These are phyloP conservation scores for Gilbertella persicaria DNA, from an alignment of 371 early-diverging fungal species.

Conservation along the genomic window DNA sequence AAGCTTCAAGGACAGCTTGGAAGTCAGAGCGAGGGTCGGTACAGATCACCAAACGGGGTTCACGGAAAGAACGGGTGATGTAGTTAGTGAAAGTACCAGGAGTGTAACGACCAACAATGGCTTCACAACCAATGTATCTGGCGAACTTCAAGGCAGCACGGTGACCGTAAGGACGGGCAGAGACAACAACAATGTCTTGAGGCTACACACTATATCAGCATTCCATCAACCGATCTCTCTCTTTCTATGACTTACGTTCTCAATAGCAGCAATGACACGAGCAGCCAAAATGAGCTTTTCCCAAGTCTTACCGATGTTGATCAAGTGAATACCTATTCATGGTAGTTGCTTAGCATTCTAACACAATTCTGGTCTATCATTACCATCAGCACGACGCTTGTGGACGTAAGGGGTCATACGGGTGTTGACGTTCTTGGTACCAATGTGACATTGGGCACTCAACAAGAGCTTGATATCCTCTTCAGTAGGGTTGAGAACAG, in stretches of 20 bases:
- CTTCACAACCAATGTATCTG: conserved; percentile 95
- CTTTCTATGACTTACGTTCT: conserved; percentile 65
- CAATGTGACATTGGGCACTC: conserved; percentile 92
- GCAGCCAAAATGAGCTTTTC: conserved; percentile 99
- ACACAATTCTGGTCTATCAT: neutral
- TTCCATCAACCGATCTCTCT: too few species aligned
- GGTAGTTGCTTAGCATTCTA: neutral
- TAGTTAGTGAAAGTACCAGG: conserved; percentile 99
- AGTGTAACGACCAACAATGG: conserved; percentile 99
- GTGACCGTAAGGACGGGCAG: conserved; percentile 98
- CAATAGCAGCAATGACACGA: conserved; percentile 95
- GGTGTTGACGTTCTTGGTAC: conserved; percentile 89
- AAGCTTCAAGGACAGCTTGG: conserved; percentile 98
- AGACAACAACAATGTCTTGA: conserved; percentile 94
- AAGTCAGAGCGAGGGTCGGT: conserved; percentile 99
- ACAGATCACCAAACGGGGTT: conserved; percentile 98
- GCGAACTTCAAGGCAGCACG: conserved; percentile 99
- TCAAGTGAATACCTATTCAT: conserved; percentile 77
- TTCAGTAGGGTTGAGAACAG: conserved; percentile 73
- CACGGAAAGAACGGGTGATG: conserved; percentile 98
- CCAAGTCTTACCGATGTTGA: conserved; percentile 99
- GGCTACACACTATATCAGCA: conserved; percentile 47
- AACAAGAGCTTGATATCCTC: conserved; percentile 92
- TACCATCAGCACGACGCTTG: conserved; percentile 95
- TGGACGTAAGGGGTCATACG: conserved; percentile 92